A percentile compares a stretch with the other conserved stretches of the same genome.
Conservation (phyloP, 2,329 filamentous ascomycete genomes). For the Ustulina deusta region DNA sequence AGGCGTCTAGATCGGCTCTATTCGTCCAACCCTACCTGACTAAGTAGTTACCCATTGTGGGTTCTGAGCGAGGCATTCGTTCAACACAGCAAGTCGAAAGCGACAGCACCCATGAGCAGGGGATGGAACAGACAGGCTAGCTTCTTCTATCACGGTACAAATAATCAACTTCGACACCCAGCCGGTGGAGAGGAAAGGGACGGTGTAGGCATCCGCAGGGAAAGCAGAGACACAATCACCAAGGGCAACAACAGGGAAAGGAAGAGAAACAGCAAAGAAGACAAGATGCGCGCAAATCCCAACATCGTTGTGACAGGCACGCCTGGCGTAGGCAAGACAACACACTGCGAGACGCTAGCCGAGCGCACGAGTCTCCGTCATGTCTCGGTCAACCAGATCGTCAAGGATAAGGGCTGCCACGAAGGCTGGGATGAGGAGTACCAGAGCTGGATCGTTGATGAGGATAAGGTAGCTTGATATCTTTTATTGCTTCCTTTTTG, state of each 20-base stretch:
- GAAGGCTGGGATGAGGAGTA: constrained; percentile 89
- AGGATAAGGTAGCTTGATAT: constrained; percentile 79
- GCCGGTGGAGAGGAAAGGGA: background rate
- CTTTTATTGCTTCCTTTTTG: background rate
- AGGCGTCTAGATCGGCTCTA: background rate
- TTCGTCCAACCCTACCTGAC: background rate
- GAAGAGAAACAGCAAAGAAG: constrained; percentile 35
- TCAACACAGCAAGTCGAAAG: background rate
- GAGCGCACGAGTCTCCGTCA: constrained; percentile 82
- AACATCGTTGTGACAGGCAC: constrained; percentile 98
- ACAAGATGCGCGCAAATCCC: constrained; percentile 67
- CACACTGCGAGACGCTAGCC: constrained; percentile 85
- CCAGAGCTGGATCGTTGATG: constrained; percentile 92
- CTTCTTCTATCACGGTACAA: background rate
- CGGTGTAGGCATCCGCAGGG: background rate
- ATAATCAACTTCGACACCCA: background rate
- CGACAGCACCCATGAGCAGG: background rate
- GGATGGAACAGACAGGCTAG: background rate
- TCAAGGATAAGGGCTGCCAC: constrained; percentile 88
- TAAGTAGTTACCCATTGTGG: background rate
- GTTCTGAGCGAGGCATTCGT: background rate
- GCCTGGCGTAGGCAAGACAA: constrained; percentile 95
- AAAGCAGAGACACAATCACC: background rate
- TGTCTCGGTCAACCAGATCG: constrained; percentile 88
- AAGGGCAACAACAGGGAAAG: constrained; percentile 22